Evolutionary conservation across 1,284 basidiomycete species (phyloP), one percentile per base, ranked within the genome.

Genomic region (Leccinum proximum): DNA sequence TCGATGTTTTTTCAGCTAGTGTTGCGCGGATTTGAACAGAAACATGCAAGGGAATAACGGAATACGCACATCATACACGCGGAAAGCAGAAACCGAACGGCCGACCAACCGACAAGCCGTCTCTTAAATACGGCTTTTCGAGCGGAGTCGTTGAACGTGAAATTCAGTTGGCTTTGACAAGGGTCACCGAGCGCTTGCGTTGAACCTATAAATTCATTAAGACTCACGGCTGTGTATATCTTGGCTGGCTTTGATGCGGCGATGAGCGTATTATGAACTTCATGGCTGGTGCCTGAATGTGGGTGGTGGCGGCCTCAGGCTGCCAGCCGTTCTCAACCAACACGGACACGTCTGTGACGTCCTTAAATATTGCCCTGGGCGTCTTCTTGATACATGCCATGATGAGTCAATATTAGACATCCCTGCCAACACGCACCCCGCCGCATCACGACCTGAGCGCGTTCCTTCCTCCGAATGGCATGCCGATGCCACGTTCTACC

Each of bases 51-150:
- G 30, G 26, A 50, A 50, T 22, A 22, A 33, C 16, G 40, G 22
- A 33, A 38, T 35, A 73, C 69, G 14, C 35, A 72, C 71, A 71
- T 70, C 71, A 63, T 73, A 73, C 71, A 72, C 71, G 62, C 65
- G 61, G 59, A 59, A 58, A 66, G 63, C 6, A 50, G 62, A 64
- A 73, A 65, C 67, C 58, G 69, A 68, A 64, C 68, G 5, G 72
- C 64, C 65, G 40, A 59, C 50, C 0, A 4, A 30, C 30, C 61
- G 58, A 53, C 38, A 64, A 61, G 9, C 33, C 0, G 16, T 11
- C 30, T 62, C 65, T 64, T 68, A 66, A 63, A 40, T 13, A 38
- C 33, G 26, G 33, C 59, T 61, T 72, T 71, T 73, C 65, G 65
- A 67, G 68, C 73, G 71, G 71, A 73, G 71, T 42, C 18, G 54